These are phyloP conservation scores for Cryptomeria japonica DNA, from an alignment of 75 land plant genomes.

Conservation along the genomic window DNA sequence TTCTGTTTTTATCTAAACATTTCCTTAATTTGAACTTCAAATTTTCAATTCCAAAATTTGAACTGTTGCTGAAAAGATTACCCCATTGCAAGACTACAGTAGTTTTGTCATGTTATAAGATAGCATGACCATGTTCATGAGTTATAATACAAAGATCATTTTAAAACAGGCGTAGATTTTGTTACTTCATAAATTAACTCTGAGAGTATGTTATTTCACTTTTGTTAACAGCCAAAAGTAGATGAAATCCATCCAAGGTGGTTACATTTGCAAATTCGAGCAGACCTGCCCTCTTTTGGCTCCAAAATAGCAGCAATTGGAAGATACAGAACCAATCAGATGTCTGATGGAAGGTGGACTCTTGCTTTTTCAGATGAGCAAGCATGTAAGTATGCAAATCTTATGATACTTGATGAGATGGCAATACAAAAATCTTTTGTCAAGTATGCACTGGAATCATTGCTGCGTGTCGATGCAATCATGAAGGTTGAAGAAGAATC, in stretches of 20 bases:
- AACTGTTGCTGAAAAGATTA: background rate
- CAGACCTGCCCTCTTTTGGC: slow-evolving; percentile 35
- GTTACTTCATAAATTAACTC: background rate
- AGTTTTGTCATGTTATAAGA: background rate
- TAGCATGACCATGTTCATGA: background rate
- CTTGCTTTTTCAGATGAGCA: slow-evolving; percentile 83
- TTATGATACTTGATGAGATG: slow-evolving; percentile 58
- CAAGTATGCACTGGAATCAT: slow-evolving; percentile 43
- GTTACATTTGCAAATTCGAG: slow-evolving; percentile 87
- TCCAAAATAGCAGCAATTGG: slow-evolving; percentile 19
- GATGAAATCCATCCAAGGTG: slow-evolving; percentile 89
- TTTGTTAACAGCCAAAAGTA: slow-evolving; percentile 70
- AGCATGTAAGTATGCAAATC: slow-evolving; percentile 68
- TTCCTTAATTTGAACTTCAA: background rate
- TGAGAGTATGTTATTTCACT: background rate
- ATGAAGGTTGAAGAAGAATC: background rate
- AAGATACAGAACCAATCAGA: slow-evolving; percentile 35
- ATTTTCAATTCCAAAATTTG: background rate
- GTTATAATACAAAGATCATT: background rate
- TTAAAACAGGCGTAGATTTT: background rate
- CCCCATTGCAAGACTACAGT: background rate
- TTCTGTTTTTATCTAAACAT: background rate
- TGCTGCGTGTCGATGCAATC: slow-evolving; percentile 33
- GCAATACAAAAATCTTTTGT: slow-evolving; percentile 48
- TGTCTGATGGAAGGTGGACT: slow-evolving; percentile 95